Evolutionary conservation across 257 asterid genomes (phyloP).

Genomic region (Petrea volubilis): DNA sequence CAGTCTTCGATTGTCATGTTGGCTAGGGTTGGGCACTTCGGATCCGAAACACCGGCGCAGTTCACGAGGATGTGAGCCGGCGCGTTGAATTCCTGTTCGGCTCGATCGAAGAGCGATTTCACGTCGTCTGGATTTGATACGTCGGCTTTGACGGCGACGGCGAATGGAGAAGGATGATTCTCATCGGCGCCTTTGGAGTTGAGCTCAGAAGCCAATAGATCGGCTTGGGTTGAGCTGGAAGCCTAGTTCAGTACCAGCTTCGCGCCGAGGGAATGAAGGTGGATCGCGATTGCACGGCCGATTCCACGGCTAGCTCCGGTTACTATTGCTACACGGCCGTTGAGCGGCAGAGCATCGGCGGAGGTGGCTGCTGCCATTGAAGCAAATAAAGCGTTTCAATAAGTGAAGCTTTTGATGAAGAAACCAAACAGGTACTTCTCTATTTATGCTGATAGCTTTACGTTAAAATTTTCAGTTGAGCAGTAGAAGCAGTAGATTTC

Average conservation of each 20-base stretch:
- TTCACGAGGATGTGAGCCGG: conserved; percentile 58
- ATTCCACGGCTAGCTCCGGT: conserved; percentile 56
- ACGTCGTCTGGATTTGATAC: conserved; percentile 57
- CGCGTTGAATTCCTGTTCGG: conserved; percentile 50
- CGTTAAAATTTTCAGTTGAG: too few relatives aligned
- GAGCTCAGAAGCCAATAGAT: conserved; percentile 35
- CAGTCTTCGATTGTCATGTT: conserved; percentile 50
- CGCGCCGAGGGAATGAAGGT: conserved; percentile 49
- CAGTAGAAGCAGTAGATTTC: not conserved
- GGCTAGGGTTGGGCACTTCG: conserved; percentile 50
- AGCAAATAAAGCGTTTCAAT: not conserved
- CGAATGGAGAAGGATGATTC: conserved; percentile 22
- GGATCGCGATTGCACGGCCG: conserved; percentile 45
- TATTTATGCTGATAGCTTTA: not conserved
- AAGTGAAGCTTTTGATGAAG: not conserved
- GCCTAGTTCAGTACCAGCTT: conserved; percentile 41
- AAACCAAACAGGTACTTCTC: not conserved
- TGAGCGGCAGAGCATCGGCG: conserved; percentile 26
- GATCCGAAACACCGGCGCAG: conserved; percentile 51
- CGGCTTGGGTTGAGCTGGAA: conserved; percentile 42
- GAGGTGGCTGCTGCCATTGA: conserved; percentile 23
- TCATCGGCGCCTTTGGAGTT: conserved; percentile 17
- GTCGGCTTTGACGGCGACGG: conserved; percentile 58
- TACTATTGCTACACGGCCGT: conserved; percentile 44
- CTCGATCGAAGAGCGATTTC: conserved; percentile 60